Evolutionary conservation across 768 basidiomycete genomes (phyloP), one percentile per base, ranked within the genome.

Genomic region (Glaciozyma antarctica): DNA sequence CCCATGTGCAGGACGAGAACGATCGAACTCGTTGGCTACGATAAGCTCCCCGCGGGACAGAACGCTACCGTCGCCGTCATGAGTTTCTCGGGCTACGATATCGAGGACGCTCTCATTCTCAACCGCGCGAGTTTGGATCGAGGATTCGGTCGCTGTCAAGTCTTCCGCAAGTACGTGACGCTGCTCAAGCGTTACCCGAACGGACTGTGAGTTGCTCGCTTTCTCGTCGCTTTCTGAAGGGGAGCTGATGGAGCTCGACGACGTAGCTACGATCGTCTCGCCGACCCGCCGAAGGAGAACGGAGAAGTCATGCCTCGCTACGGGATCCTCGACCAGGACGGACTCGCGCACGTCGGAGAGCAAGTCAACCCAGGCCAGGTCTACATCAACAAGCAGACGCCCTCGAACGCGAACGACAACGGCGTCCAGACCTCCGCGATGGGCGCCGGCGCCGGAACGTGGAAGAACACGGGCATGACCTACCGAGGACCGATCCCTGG

Each of bases 1-100:
- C 95, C 95, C 4, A 95, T 99, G 94, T 93, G 97, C 66, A 97
- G 98, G 78, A 95, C 95, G 9, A 93, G 92, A 77, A 95, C 95
- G 3, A 99, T 98, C 63, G 95, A 99, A 76, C 78, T 99, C 60
- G 83, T 97, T 62, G 94, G 93, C 3, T 99, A 98, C 75, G 93
- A 99, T 77, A 86, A 87, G 66, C 82, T 99, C 7, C 95, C 95
- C 7, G 95, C 95, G 7, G 95, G 95, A 19, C 93, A 99, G 77
- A 99, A 99, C 75, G 95, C 95, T 16, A 97, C 86, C 0, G 90
- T 99, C 53, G 95, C 95, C 16, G 92, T 98, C 71, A 99, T 99
- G 95, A 92, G 90, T 76, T 99, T 88, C 78, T 95, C 93, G 8
- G 95, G 95, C 30, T 99, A 98, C 76, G 95, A 99, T 81, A 99